Evolutionary conservation across 371 early-diverging fungal species (phyloP).

Genomic region (Mucor racemosus): DNA sequence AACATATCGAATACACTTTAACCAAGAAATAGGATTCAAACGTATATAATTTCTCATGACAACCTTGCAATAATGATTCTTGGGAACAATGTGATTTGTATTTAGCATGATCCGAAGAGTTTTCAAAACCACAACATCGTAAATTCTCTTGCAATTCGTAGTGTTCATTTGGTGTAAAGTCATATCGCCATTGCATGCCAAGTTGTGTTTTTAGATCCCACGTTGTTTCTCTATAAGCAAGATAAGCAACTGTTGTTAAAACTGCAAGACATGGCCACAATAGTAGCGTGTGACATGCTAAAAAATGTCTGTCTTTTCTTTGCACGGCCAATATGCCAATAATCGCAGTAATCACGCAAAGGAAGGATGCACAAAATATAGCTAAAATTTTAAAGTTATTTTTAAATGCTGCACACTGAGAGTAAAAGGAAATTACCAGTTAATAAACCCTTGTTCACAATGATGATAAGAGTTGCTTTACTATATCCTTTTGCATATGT

Average conservation of each 20-base stretch:
- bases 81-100: conserved; percentile 31
- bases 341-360: conserved; percentile 23
- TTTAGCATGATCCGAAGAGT: conserved; percentile 41
- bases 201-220: conserved; percentile 37
- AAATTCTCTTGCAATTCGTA: conserved; percentile 9
- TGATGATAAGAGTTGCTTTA: neutral
- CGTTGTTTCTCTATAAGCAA: conserved; percentile 30
- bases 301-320: conserved; percentile 18
- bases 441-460: neutral
- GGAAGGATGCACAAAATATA: conserved; percentile 20
- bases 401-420: too few species aligned
- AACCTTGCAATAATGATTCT: conserved; percentile 41
- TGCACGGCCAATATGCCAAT: conserved; percentile 30
- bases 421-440: neutral
- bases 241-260: conserved; percentile 30
- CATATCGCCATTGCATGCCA: conserved; percentile 37
- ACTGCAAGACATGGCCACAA: conserved; percentile 35
- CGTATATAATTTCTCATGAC: conserved; percentile 30
- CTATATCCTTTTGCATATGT: neutral
- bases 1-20: conserved; percentile 22
- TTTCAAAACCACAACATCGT: conserved; percentile 31
- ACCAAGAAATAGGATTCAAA: conserved; percentile 28
- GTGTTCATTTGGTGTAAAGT: conserved; percentile 13
- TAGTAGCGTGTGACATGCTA: conserved; percentile 27
- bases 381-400: conserved; percentile 9